Percentiles rank a stretch among this genome's conserved stretches.
These are phyloP conservation scores for Closterium sp. DNA, from an alignment of 139 green algal species.

Conservation along the genomic window DNA sequence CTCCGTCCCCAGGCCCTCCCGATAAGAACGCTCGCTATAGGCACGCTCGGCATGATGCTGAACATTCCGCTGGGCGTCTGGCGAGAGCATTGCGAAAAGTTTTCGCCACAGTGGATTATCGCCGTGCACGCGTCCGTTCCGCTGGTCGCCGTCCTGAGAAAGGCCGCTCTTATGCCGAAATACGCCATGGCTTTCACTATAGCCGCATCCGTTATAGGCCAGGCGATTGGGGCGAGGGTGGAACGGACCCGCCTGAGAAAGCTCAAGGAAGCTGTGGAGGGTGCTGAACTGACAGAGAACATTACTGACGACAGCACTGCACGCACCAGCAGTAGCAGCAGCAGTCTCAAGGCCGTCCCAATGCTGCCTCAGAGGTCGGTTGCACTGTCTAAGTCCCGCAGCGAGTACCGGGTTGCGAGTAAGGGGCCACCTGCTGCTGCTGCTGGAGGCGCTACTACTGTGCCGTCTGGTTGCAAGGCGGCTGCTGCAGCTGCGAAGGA, in stretches of 20 bases:
- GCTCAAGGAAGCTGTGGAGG: neutral
- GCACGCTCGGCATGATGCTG: constrained; percentile 53
- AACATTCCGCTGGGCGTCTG: constrained; percentile 80
- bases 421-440: too few relatives aligned
- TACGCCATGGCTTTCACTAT: constrained; percentile 78
- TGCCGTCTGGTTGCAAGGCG: neutral
- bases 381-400: neutral
- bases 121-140: constrained; percentile 84
- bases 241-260: constrained; percentile 8
- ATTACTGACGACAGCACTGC: neutral
- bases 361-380: neutral
- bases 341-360: neutral
- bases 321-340: neutral
- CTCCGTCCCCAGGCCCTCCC: constrained; percentile 68
- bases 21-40: constrained; percentile 54
- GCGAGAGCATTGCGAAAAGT: constrained; percentile 83
- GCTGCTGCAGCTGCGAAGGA: neutral
- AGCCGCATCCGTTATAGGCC: constrained; percentile 65
- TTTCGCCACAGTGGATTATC: constrained; percentile 79
- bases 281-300: neutral
- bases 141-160: constrained; percentile 82
- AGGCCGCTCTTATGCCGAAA: constrained; percentile 81
- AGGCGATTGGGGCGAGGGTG: constrained; percentile 51
- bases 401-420: neutral
- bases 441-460: too few relatives aligned